These are phyloP conservation scores for Paraleonurus japonicus DNA, from an alignment of 257 asterid genomes.

Conservation along the genomic window DNA sequence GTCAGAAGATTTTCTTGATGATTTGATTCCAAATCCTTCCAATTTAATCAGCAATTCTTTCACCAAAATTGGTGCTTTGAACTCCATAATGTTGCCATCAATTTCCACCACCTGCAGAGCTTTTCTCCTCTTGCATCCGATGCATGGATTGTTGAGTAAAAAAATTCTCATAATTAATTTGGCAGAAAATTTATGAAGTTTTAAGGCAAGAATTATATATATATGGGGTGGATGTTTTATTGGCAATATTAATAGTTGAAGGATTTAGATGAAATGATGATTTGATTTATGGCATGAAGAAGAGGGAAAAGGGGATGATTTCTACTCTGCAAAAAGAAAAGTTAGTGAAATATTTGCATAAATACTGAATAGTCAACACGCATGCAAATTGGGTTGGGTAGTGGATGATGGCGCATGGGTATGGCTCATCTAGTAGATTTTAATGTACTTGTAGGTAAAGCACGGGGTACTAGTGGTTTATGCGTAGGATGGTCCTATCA, in stretches of 20 bases:
- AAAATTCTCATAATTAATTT: slow-evolving; percentile 35
- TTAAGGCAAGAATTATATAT: neutral
- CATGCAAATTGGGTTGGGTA: slow-evolving; percentile 42
- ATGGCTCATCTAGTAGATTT: slow-evolving; percentile 20
- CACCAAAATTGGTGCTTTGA: slow-evolving; percentile 34
- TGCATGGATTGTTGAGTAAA: slow-evolving; percentile 19
- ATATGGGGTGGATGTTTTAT: neutral
- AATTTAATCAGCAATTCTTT: slow-evolving; percentile 32
- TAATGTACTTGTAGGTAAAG: slow-evolving; percentile 8
- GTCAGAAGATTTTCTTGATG: slow-evolving; percentile 26
- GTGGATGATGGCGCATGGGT: slow-evolving; percentile 45
- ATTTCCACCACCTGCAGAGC: slow-evolving; percentile 30
- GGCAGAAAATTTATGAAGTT: too few species aligned
- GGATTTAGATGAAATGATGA: neutral
- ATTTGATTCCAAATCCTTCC: slow-evolving; percentile 32
- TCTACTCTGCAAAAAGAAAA: slow-evolving; percentile 8
- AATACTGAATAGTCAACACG: slow-evolving; percentile 38
- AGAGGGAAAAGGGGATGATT: slow-evolving; percentile 15
- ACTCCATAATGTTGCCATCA: slow-evolving; percentile 38
- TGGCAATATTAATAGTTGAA: slow-evolving; percentile 3
- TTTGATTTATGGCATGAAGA: slow-evolving; percentile 8
- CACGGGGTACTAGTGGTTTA: slow-evolving; percentile 25
- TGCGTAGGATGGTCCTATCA: slow-evolving; percentile 29
- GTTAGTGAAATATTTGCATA: slow-evolving; percentile 13
- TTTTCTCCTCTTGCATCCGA: slow-evolving; percentile 12